Evolutionary conservation across 192 early-diverging fungal species (phyloP).

Genomic region (Linnemannia hyalina): DNA sequence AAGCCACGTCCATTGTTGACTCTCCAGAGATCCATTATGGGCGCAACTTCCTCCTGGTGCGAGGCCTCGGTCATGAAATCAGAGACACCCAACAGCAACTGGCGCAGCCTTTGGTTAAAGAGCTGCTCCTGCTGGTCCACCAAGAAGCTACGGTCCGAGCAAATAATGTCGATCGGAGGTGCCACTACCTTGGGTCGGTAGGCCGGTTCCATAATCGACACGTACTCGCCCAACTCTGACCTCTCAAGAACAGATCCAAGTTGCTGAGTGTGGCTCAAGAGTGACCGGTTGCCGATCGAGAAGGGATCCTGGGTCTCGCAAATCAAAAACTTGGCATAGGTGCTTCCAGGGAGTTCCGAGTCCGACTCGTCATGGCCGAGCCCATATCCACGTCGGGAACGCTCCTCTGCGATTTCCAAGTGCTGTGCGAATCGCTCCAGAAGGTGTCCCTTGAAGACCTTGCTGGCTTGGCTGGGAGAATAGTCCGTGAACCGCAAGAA

Average conservation of each 20-base stretch:
- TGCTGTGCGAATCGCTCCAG: slow-evolving; percentile 60
- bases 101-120: slow-evolving; percentile 60
- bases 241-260: slow-evolving; percentile 32
- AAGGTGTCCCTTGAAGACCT: slow-evolving; percentile 53
- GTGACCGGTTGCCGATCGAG: slow-evolving; percentile 25
- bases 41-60: slow-evolving; percentile 12
- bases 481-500: slow-evolving; percentile 69
- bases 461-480: slow-evolving; percentile 59
- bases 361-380: slow-evolving; percentile 20
- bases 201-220: slow-evolving; percentile 58
- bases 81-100: slow-evolving; percentile 56
- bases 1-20: slow-evolving; percentile 56
- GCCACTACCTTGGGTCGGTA: slow-evolving; percentile 70
- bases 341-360: slow-evolving; percentile 42
- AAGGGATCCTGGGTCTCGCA: slow-evolving; percentile 34
- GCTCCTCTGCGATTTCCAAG: slow-evolving; percentile 41
- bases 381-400: slow-evolving; percentile 50
- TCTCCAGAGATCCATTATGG: slow-evolving; percentile 43
- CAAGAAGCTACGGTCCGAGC: slow-evolving; percentile 72
- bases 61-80: slow-evolving; percentile 35
- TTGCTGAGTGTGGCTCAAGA: slow-evolving; percentile 29
- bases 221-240: slow-evolving; percentile 39
- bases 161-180: slow-evolving; percentile 72
- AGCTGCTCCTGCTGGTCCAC: slow-evolving; percentile 63
- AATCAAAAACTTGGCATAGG: slow-evolving; percentile 62